Conservation (phyloP, 371 early-diverging fungal genomes). For the Rhizopus delemar region DNA sequence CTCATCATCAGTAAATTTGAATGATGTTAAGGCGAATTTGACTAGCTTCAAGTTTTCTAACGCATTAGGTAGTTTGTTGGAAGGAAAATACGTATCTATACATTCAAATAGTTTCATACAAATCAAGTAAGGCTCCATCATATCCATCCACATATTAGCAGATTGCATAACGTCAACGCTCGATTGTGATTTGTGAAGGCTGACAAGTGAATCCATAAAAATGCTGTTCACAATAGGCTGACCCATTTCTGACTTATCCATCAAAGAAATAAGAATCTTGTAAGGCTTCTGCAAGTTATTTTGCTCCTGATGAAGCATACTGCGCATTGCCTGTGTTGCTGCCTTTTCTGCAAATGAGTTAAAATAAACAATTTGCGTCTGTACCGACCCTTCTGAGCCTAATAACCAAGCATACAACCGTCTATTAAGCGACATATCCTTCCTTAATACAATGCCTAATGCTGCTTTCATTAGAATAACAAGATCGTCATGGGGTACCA, state of each 20-base stretch:
- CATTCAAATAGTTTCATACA: constrained; percentile 74
- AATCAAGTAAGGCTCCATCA: constrained; percentile 80
- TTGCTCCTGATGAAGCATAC: constrained; percentile 58
- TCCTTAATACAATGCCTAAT: constrained; percentile 77
- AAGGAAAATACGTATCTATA: constrained; percentile 49
- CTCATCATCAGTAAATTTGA: constrained; percentile 81
- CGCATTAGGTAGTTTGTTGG: neutral
- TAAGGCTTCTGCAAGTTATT: constrained; percentile 70
- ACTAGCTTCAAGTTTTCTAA: constrained; percentile 56
- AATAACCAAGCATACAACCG: constrained; percentile 90
- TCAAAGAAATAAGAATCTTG: constrained; percentile 78
- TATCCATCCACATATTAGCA: constrained; percentile 86
- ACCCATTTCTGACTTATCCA: constrained; percentile 88
- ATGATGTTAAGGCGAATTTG: constrained; percentile 66
- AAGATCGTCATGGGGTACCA: constrained; percentile 67
- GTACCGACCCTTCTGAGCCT: constrained; percentile 43
- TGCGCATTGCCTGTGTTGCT: constrained; percentile 50
- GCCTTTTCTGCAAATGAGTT: constrained; percentile 40
- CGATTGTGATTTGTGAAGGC: constrained; percentile 55
- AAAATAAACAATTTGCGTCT: constrained; percentile 42
- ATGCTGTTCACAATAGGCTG: constrained; percentile 71
- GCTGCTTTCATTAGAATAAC: constrained; percentile 70
- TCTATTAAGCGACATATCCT: constrained; percentile 94
- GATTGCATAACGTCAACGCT: constrained; percentile 66
- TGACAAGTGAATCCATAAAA: constrained; percentile 70